Percentiles rank a stretch among this genome's conserved stretches.
phyloP scores from a whole-genome alignment of 371 early-diverging fungal species.

The Actinomucor elegans region DNA sequence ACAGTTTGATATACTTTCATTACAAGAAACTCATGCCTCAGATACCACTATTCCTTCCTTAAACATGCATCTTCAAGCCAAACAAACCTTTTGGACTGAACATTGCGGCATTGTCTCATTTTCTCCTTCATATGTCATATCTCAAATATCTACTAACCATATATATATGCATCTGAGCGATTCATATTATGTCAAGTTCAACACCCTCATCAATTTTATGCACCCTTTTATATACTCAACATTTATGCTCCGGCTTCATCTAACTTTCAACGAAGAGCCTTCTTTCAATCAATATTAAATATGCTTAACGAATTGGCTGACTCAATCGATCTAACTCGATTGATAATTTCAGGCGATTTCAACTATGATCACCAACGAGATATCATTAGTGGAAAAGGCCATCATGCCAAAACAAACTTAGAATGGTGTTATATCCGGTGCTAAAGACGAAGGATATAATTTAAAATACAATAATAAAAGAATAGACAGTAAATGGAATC shows the following conservation, averaged over 20 bases:
- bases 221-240: neutral
- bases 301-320: neutral
- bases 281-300: neutral
- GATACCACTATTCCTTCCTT: neutral
- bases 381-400: neutral
- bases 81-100: constrained; percentile 1
- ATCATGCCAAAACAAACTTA: no score
- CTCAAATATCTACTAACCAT: neutral
- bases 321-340: neutral
- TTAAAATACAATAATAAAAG: no score
- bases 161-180: neutral
- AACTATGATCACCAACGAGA: neutral
- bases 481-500: no score
- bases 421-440: no score
- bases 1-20: neutral
- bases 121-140: neutral
- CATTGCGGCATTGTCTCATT: constrained; percentile 6
- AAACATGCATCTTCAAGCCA: constrained; percentile 1
- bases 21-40: constrained; percentile 9
- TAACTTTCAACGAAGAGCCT: neutral
- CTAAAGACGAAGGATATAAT: no score
- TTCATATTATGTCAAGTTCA: neutral
- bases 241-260: constrained; percentile 9
- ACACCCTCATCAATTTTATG: constrained; percentile 4
- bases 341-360: constrained; percentile 4